A percentile compares a stretch with the other conserved stretches of the same genome.
Conservation (phyloP, 345 rosid species). For the Draba incana region DNA sequence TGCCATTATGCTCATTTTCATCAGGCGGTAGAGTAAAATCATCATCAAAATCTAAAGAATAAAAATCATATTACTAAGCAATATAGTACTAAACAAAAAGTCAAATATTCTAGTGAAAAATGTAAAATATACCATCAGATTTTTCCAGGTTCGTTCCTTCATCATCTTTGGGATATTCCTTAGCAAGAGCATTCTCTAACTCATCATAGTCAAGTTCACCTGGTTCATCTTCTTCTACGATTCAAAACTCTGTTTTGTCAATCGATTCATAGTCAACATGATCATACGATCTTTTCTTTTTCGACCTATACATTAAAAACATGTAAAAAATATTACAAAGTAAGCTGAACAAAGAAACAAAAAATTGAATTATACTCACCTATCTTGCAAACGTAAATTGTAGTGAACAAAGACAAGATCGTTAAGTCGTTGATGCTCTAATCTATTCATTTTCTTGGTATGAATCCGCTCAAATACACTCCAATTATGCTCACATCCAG, state of each 20-base stretch:
- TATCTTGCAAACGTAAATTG: constrained; percentile 3
- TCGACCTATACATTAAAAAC: not conserved
- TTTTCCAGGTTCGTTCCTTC: not conserved
- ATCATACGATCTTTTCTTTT: constrained; percentile 11
- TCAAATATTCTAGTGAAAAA: no score
- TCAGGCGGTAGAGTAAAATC: no score
- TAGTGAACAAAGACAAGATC: constrained; percentile 20
- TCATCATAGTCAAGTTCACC: constrained; percentile 17
- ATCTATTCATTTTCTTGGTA: not conserved
- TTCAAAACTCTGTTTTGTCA: constrained; percentile 13
- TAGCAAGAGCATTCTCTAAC: not conserved
- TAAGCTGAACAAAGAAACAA: not conserved
- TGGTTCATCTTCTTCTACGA: not conserved
- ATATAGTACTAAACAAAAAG: no score
- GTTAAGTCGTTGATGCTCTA: constrained; percentile 8
- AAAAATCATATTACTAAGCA: no score
- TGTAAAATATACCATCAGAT: not conserved
- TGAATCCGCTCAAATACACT: not conserved
- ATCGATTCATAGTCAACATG: constrained; percentile 6
- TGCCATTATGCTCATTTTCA: no score
- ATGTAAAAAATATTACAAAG: no score
- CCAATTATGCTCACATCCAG: constrained; percentile 2
- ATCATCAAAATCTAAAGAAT: no score
- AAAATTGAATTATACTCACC: not conserved
- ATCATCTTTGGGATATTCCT: not conserved